These are phyloP conservation scores for Eucommia ulmoides DNA, from an alignment of 257 asterid species.

Conservation along the genomic window DNA sequence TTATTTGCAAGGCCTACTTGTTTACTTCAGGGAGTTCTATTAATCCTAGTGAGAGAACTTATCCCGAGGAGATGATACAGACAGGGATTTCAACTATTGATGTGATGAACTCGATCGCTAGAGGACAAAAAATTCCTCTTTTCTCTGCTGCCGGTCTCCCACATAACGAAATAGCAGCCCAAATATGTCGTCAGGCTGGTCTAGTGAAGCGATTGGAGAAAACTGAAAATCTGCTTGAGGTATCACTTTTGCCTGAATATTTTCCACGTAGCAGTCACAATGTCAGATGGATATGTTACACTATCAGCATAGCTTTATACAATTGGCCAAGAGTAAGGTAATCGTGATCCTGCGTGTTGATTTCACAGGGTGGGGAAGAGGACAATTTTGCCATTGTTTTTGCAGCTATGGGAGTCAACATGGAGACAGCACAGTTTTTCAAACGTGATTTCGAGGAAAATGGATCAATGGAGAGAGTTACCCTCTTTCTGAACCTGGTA, in stretches of 20 bases:
- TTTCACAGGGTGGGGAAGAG: constrained; percentile 59
- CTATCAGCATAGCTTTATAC: background rate
- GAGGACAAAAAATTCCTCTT: constrained; percentile 97
- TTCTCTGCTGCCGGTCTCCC: constrained; percentile 99
- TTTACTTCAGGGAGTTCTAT: constrained; percentile 78
- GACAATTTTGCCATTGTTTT: constrained; percentile 98
- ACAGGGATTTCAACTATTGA: constrained; percentile 96
- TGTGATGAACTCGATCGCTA: constrained; percentile 97
- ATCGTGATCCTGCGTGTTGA: constrained; percentile 8
- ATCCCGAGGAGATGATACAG: constrained; percentile 98
- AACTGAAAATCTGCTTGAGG: constrained; percentile 19
- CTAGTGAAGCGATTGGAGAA: constrained; percentile 90
- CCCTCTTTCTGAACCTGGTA: constrained; percentile 92
- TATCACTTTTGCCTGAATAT: background rate
- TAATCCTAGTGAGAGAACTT: constrained; percentile 98
- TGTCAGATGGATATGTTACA: too few species aligned
- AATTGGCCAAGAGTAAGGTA: background rate
- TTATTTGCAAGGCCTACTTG: background rate
- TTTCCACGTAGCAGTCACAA: too few species aligned
- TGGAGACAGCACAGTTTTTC: constrained; percentile 98
- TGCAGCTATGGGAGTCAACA: constrained; percentile 99
- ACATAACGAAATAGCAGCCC: constrained; percentile 98
- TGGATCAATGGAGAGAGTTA: constrained; percentile 99
- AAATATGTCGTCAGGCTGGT: constrained; percentile 99
- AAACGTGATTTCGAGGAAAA: constrained; percentile 99